These are phyloP conservation scores for Actinomortierella ambigua DNA, from an alignment of 371 early-diverging fungal genomes.

Conservation along the genomic window DNA sequence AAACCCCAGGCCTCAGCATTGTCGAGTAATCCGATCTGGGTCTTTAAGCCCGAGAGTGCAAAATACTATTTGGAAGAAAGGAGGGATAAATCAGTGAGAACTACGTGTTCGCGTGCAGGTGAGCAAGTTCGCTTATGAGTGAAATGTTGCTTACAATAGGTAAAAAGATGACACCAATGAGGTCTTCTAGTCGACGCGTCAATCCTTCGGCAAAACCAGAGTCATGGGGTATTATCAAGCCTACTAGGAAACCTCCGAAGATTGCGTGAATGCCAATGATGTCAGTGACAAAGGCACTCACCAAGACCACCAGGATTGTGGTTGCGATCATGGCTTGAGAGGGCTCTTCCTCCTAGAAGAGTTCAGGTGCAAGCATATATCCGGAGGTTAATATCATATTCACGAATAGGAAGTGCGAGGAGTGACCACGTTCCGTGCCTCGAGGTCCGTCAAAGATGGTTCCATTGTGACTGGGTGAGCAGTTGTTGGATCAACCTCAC, in stretches of 20 bases:
- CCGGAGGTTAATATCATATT: no score
- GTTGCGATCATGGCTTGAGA: constrained; percentile 67
- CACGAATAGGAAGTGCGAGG: no score
- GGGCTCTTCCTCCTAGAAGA: constrained; percentile 58
- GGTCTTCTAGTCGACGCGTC: constrained; percentile 93
- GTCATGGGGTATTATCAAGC: constrained; percentile 87
- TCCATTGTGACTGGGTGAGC: not conserved
- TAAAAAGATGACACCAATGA: constrained; percentile 84
- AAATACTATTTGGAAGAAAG: constrained; percentile 68
- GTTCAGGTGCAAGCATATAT: not conserved
- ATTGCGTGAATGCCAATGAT: constrained; percentile 89
- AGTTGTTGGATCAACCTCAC: no score
- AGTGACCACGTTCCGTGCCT: no score
- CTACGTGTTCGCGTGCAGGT: not conserved
- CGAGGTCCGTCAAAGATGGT: not conserved
- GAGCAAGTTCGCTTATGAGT: no score
- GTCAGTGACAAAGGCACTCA: constrained; percentile 80
- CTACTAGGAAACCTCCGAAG: constrained; percentile 93
- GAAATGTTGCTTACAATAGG: constrained; percentile 65
- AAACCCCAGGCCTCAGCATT: constrained; percentile 78
- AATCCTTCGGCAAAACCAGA: constrained; percentile 85
- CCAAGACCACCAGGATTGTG: constrained; percentile 63
- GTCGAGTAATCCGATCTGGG: constrained; percentile 75
- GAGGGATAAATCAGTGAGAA: not conserved
- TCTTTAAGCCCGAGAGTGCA: constrained; percentile 89